Percentiles rank a stretch among this genome's conserved stretches.
phyloP scores from a whole-genome alignment of 139 green algal species.

The Coelastrella sp. region DNA sequence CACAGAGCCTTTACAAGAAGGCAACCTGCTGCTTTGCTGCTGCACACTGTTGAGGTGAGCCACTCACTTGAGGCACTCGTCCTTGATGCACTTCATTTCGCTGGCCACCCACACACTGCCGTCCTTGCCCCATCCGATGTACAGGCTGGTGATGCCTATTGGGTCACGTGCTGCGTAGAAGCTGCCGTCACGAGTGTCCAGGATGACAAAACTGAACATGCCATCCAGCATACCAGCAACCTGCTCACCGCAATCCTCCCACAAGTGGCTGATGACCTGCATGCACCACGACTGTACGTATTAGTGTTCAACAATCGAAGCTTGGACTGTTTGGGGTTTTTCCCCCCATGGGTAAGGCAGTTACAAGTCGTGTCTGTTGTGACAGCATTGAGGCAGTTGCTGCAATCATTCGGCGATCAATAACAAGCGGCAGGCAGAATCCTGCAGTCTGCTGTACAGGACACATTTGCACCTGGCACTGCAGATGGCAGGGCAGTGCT shows the following conservation, averaged over 20 bases:
- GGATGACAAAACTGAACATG: slow-evolving; percentile 89
- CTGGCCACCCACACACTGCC: slow-evolving; percentile 92
- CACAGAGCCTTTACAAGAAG: too few species aligned
- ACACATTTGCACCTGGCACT: not conserved
- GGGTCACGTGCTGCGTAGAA: slow-evolving; percentile 88
- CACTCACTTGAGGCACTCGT: slow-evolving; percentile 35
- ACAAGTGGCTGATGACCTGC: slow-evolving; percentile 81
- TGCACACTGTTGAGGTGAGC: not conserved
- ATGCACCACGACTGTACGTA: not conserved
- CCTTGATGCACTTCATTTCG: slow-evolving; percentile 98
- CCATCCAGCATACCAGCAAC: slow-evolving; percentile 92
- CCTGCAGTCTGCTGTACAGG: not conserved
- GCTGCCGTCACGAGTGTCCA: slow-evolving; percentile 53
- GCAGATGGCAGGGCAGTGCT: not conserved
- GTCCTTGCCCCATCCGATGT: slow-evolving; percentile 88
- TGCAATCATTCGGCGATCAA: not conserved
- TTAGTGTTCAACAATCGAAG: not conserved
- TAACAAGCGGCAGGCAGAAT: not conserved
- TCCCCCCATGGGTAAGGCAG: not conserved
- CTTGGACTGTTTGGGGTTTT: too few species aligned
- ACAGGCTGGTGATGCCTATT: slow-evolving; percentile 96
- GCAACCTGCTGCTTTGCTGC: too few species aligned
- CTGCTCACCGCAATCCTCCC: slow-evolving; percentile 83
- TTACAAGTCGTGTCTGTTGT: not conserved
- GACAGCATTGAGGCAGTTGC: not conserved